A percentile compares a stretch with the other conserved stretches of the same genome.
phyloP scores from a whole-genome alignment of 257 asterid species.

The Nicotiana paniculata region DNA sequence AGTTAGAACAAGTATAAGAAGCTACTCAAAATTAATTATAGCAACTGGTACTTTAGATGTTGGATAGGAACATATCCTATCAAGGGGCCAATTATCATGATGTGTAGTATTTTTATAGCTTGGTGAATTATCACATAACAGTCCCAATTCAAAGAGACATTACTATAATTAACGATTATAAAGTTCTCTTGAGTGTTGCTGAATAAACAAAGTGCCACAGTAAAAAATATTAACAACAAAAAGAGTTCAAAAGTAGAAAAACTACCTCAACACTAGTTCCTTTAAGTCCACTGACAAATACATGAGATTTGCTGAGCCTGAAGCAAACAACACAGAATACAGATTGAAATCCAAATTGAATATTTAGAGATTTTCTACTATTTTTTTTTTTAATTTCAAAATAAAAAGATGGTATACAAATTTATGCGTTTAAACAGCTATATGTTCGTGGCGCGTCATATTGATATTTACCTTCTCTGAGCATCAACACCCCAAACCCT shows the following conservation, averaged over 20 bases:
- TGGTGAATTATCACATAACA: not conserved
- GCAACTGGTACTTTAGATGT: not conserved
- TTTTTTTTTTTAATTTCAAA: not conserved
- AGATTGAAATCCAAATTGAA: not conserved
- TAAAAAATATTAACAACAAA: not conserved
- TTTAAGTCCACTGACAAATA: constrained; percentile 77
- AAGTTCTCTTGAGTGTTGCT: not conserved
- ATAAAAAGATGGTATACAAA: not conserved
- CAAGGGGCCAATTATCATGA: not conserved
- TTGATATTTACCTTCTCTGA: constrained; percentile 58
- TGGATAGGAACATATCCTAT: not conserved
- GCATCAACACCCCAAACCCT: constrained; percentile 99
- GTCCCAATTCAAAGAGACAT: not conserved
- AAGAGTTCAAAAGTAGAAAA: not conserved
- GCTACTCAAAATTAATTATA: not conserved
- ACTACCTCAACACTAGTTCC: constrained; percentile 83
- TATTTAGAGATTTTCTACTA: not conserved
- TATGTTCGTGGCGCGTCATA: not conserved
- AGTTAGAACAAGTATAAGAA: not conserved
- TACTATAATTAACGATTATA: not conserved
- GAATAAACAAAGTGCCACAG: not conserved
- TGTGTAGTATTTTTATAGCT: not conserved
- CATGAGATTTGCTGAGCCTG: constrained; percentile 88
- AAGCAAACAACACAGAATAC: not conserved
- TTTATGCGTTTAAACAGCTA: not conserved